Evolutionary conservation across 2,329 filamentous ascomycete genomes (phyloP), one percentile per base, ranked within the genome.

Genomic region (Bimuria novae-zelandiae): DNA sequence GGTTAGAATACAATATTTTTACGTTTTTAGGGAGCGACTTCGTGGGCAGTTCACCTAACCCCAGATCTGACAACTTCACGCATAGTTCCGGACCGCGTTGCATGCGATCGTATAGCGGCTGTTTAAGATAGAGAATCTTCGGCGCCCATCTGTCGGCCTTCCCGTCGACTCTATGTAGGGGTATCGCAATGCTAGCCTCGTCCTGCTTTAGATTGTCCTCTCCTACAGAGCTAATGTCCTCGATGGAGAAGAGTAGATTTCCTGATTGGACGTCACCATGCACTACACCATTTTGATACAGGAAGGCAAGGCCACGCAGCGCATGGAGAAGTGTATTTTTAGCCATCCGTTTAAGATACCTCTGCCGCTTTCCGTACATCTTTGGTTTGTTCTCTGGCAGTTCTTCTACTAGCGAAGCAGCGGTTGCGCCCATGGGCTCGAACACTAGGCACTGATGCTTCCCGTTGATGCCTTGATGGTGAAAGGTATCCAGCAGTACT

Each of bases 191-290:
- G 51, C 57, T 55, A 55, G 58, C 49, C 54, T 61, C 44, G 41
- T 54, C 55, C 48, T 66, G 65, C 40, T 39, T 59, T 41, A 70
- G 56, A 47, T 57, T 40, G 11, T 63, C 52, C 40, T 59, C 55
- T 39, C 40, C 14, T 23, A 45, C 19, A 23, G 51, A 59, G 45
- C 67, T 53, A 35, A 75, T 64, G 48, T 68, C 46, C 36, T 62
- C n/a, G 36, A 73, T 57, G 36, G 61, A 30, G 48, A 75, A 75
- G 37, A 76, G 69, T 52, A 75, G 65, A 54, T 75, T 75, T 36
- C 71, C 73, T 12, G 72, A 71, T 40, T 74, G 71, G 25, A 75
- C 65, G 46, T 75, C 76, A 56, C 76, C 74, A 64, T 79, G 75
- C 32, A 69, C 68, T 55, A 79, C 70, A 17, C 69, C 67, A 29